Base-by-base conservation (phyloP, 2,329 filamentous ascomycete genomes). In the Fusarium sp. region DNA sequence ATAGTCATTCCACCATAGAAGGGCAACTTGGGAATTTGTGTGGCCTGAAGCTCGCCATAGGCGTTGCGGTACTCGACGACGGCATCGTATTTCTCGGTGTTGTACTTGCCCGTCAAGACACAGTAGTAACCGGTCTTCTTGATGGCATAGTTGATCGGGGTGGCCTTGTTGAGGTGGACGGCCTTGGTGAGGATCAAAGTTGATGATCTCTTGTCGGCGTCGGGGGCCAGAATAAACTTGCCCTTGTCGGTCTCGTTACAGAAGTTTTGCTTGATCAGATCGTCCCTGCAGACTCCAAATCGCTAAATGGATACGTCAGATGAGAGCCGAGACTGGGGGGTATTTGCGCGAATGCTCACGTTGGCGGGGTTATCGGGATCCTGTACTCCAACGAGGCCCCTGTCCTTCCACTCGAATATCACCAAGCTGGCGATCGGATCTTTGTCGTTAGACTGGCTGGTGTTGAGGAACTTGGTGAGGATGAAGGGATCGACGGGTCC, bases 1-100 rank as follows among this genome's bases (percentile, higher is more conserved):
- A 99, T 95, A 1, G 95, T 96, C 76, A 98, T 91, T 66, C 93
- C 96, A 56, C 96, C 97, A 80, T 99, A 99, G 82, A 99, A 99
- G 3, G 97, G 96, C 68, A 99, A 88, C 83, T 99, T 99, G 22
- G 97, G 93, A 75, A 99, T 98, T 82, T 99, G 96, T 2, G 95
- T 95, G 9, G 95, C 97, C 6, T 95, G 94, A 65, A 99, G 91
- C 86, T 99, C 96, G 81, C 97, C 97, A 81, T 97, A 99, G 4
- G 97, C 94, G 83, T 99, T 98, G 71, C 95, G 92, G 83, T 98
- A 99, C 79, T 97, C 95, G 50, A 97, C 92, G 16, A 97, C 90
- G 9, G 93, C 95, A 56, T 88, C 89, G 81, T 97, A 99, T 52
- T 94, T 88, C 22, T 89, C 86, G 0, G 88, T 86, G 29, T 88